Evolutionary conservation across 2,329 filamentous ascomycete genomes (phyloP).

Genomic region (Alternaria longipes): DNA sequence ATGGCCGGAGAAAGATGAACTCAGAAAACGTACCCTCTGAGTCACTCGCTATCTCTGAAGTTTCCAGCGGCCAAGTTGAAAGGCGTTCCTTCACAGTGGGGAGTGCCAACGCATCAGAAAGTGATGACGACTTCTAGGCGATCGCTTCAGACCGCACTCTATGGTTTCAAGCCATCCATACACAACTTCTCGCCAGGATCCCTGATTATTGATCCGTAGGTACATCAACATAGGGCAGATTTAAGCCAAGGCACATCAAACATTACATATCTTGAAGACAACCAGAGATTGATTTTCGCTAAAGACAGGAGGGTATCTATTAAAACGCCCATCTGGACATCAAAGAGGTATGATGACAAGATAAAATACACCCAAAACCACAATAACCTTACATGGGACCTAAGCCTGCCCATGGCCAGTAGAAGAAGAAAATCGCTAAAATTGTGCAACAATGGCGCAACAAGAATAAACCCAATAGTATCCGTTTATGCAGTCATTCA

Average conservation of each 20-base stretch:
- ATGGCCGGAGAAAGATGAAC: not conserved
- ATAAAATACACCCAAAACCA: not conserved
- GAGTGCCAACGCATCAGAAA: not conserved
- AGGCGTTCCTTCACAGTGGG: no score
- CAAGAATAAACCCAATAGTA: not conserved
- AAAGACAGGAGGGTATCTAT: constrained; percentile 5
- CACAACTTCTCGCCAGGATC: no score
- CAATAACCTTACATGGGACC: not conserved
- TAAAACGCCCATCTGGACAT: not conserved
- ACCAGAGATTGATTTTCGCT: not conserved
- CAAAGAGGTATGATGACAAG: not conserved
- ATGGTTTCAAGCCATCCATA: not conserved
- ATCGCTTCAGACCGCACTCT: not conserved
- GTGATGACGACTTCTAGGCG: not conserved
- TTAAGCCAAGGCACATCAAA: not conserved
- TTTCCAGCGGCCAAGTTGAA: no score
- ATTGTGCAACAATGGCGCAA: not conserved
- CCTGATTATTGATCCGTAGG: no score
- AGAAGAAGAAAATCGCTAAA: constrained; percentile 1
- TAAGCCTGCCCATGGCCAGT: not conserved
- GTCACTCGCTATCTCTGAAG: not conserved
- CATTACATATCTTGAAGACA: not conserved
- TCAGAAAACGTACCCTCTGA: not conserved
- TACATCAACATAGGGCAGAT: no score
- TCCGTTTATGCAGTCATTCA: not conserved